Base-by-base conservation (phyloP, 108 stramenopile genomes). In the Cyclotella choctawhatcheeana region DNA sequence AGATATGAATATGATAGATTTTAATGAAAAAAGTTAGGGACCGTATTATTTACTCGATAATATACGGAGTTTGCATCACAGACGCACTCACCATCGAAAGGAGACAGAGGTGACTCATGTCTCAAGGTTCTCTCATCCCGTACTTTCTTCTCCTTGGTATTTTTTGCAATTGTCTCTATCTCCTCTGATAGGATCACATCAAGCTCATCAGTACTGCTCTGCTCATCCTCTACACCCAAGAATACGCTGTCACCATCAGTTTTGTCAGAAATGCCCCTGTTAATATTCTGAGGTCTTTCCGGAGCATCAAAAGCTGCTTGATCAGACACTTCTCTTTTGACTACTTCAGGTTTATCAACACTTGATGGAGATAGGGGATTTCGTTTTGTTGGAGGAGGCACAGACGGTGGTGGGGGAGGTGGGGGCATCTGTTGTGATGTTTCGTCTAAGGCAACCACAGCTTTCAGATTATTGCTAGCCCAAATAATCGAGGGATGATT, bases 401-500 rank as follows among this genome's bases (percentile, higher is more conserved):
- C 18, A 8, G 71, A 50, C 21, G 65, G 65, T 5, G 71, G 71
- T 20, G 61, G 61, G n/a, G 29, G 29, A 56, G 10, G 29, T 12
- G 30, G 17, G 6, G 58, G 69, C 21, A 37, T 44, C n/a, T 51
- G 59, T 60, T 40, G 33, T 13, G 58, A 62, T 27, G 44, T 21
- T 29, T 44, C 58, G 22, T 43, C 59, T 55, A 71, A 48, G n/a
- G 32, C 12, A 12, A 26, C 18, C 35, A 53, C 60, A 12, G 60
- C n/a, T 37, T 60, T 35, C 22, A 71, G 48, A 51, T 71, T 71
- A 1, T 37, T 71, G 16, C 50, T 33, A 1, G 75, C 67, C 75
- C 75, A 76, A 52, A 76, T 53, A 29, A 76, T 29, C 0, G 66
- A 60, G 14, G 75, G 67, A 55, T 76, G 43, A 16, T 50, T 25